Base-by-base conservation (phyloP, 352 stramenopile genomes). In the Poterioochromonas sp. region DNA sequence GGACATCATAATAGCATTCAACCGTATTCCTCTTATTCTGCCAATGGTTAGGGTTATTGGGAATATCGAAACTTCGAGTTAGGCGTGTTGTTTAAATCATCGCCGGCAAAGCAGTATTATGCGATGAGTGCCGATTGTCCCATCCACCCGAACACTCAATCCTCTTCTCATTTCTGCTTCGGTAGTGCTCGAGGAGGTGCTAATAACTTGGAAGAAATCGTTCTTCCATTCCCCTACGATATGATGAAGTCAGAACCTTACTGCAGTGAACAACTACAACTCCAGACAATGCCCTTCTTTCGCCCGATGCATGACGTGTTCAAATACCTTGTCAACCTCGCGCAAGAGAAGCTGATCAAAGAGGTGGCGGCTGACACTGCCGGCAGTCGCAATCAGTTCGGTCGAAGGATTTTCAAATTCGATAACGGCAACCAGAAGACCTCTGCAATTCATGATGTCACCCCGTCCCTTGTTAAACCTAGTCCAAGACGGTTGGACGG, bases 21-120 rank as follows among this genome's bases (percentile, higher is more conserved):
- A n/a, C n/a, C n/a, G n/a, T n/a, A n/a, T n/a, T n/a, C n/a, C n/a
- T n/a, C n/a, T n/a, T n/a, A n/a, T n/a, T n/a, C n/a, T n/a, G n/a
- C n/a, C n/a, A n/a, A n/a, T n/a, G n/a, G n/a, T n/a, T 29, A 41
- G 18, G 65, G 65, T 12, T 74, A 54, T 74, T 40, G 5, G 1
- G 65, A 74, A 54, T 74, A 58, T n/a, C 5, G n/a, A 18, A 74
- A 74, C n/a, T 74, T 74, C 53, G 65, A 74, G 40, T 35, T 74
- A 35, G 65, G 65, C 35, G 65, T 74, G 2, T 15, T 74, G 15
- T 54, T 74, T 39, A 18, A 35, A 5, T 44, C 18, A n/a, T 8
- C 2, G 11, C 2, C 15, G 18, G 12, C 5, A 29, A 1, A 8
- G 32, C 62, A 44, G 5, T 71, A 71, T n/a, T 3, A 29, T 3